A percentile compares a stretch with the other conserved stretches of the same genome.
phyloP scores from a whole-genome alignment of 2,329 filamentous ascomycete species.

The Pseudocercospora fijiensis region DNA sequence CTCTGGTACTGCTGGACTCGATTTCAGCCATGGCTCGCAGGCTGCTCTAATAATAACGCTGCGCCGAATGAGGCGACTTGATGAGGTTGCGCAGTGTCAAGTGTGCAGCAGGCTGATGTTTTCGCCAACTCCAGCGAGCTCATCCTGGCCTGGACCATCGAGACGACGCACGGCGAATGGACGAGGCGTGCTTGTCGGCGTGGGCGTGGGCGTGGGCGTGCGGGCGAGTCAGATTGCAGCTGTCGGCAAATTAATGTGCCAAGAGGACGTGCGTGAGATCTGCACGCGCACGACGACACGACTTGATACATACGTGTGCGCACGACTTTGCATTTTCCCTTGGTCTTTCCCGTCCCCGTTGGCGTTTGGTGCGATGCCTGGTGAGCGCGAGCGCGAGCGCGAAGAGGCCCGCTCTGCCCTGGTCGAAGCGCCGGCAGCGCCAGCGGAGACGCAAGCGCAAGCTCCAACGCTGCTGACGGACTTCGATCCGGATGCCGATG shows the following conservation, averaged over 20 bases:
- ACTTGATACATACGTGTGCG: too few species aligned
- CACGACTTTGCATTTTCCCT: background rate
- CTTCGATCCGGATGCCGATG: conserved; percentile 11
- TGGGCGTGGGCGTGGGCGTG: background rate
- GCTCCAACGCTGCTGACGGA: conserved; percentile 16
- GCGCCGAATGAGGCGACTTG: background rate
- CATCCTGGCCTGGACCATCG: background rate
- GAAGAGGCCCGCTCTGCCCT: conserved; percentile 3
- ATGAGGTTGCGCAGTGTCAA: background rate
- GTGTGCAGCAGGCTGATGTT: background rate
- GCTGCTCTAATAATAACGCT: background rate
- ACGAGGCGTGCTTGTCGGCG: background rate
- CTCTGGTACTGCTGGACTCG: conserved; percentile 10
- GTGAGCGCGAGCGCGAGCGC: background rate
- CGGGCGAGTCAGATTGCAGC: background rate
- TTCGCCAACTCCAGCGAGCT: background rate
- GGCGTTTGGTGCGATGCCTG: background rate
- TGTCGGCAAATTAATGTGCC: background rate
- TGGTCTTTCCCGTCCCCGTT: background rate
- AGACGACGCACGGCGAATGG: background rate
- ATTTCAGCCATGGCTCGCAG: conserved; percentile 6
- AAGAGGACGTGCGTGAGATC: background rate
- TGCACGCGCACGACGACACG: background rate
- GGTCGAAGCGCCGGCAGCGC: conserved; percentile 3
- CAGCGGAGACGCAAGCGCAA: background rate